phyloP scores from a whole-genome alignment of 495 filamentous ascomycete species.

The Penicillium arizonense region DNA sequence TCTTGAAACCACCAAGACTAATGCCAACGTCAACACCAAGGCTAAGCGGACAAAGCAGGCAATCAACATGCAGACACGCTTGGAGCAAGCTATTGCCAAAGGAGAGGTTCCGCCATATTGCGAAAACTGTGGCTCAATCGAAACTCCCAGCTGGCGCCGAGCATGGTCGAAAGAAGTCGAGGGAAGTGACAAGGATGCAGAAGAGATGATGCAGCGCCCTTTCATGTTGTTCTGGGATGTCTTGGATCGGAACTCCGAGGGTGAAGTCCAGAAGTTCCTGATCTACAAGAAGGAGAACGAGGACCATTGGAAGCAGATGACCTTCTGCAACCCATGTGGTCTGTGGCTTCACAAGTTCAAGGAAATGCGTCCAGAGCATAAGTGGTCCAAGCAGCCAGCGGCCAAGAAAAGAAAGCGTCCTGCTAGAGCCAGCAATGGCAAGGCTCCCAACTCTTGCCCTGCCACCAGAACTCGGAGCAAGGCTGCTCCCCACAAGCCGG shows the following conservation, averaged over 20 bases:
- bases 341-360: slow-evolving; percentile 90
- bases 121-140: slow-evolving; percentile 88
- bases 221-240: slow-evolving; percentile 63
- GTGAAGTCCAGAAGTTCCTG: slow-evolving; percentile 59
- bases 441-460: slow-evolving; percentile 26
- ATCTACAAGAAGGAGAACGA: slow-evolving; percentile 75
- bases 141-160: slow-evolving; percentile 93
- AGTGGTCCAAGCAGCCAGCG: slow-evolving; percentile 67
- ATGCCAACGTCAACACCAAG: slow-evolving; percentile 23
- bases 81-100: slow-evolving; percentile 63
- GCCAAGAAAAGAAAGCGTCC: slow-evolving; percentile 44
- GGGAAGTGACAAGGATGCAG: slow-evolving; percentile 60
- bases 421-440: slow-evolving; percentile 32
- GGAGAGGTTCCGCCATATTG: slow-evolving; percentile 84
- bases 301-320: slow-evolving; percentile 64
- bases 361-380: slow-evolving; percentile 74
- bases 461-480: slow-evolving; percentile 33
- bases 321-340: slow-evolving; percentile 94
- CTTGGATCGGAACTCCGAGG: slow-evolving; percentile 58
- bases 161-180: slow-evolving; percentile 69
- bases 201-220: slow-evolving; percentile 63
- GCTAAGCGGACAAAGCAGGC: slow-evolving; percentile 34
- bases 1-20: background rate
- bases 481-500: slow-evolving; percentile 24
- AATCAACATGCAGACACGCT: slow-evolving; percentile 42